phyloP scores from a whole-genome alignment of 2,329 filamentous ascomycete genomes.

The Fusarium sp. region DNA sequence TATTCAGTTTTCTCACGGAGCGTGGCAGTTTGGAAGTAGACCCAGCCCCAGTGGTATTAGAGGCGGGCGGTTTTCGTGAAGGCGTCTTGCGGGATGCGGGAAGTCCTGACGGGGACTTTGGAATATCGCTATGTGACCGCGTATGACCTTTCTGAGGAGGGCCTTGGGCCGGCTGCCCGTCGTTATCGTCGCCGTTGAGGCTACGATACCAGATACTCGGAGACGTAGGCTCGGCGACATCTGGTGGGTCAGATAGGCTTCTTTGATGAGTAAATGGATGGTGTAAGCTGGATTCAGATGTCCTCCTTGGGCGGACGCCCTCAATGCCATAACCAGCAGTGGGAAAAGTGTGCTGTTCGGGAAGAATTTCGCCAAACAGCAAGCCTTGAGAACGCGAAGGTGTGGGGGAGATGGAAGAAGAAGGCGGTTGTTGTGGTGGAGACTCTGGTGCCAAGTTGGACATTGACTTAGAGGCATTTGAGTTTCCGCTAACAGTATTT shows the following conservation, averaged over 20 bases:
- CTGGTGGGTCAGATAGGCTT: slow-evolving; percentile 69
- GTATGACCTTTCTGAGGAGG: slow-evolving; percentile 55
- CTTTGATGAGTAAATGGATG: slow-evolving; percentile 66
- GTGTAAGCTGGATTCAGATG: slow-evolving; percentile 79
- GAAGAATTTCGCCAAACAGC: slow-evolving; percentile 82
- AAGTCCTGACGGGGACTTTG: slow-evolving; percentile 55
- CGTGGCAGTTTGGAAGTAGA: slow-evolving; percentile 62
- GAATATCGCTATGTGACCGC: slow-evolving; percentile 75
- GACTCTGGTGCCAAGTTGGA: slow-evolving; percentile 53
- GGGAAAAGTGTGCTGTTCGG: slow-evolving; percentile 68
- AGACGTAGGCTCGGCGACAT: slow-evolving; percentile 71
- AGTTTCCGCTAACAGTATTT: slow-evolving; percentile 52
- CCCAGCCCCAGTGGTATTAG: slow-evolving; percentile 47
- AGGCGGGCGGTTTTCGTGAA: slow-evolving; percentile 41
- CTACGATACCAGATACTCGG: slow-evolving; percentile 77
- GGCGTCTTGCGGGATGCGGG: slow-evolving; percentile 54
- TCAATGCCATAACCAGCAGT: slow-evolving; percentile 75
- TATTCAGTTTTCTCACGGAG: slow-evolving; percentile 63
- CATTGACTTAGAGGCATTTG: slow-evolving; percentile 56
- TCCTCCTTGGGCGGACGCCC: slow-evolving; percentile 68
- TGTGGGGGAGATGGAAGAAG: slow-evolving; percentile 53
- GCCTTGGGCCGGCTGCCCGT: slow-evolving; percentile 41
- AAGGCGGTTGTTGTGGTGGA: slow-evolving; percentile 54
- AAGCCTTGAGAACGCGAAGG: slow-evolving; percentile 64
- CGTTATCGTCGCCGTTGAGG: slow-evolving; percentile 48